These are phyloP conservation scores for Onygenales sp. DNA, from an alignment of 2,329 filamentous ascomycete genomes.

Conservation along the genomic window DNA sequence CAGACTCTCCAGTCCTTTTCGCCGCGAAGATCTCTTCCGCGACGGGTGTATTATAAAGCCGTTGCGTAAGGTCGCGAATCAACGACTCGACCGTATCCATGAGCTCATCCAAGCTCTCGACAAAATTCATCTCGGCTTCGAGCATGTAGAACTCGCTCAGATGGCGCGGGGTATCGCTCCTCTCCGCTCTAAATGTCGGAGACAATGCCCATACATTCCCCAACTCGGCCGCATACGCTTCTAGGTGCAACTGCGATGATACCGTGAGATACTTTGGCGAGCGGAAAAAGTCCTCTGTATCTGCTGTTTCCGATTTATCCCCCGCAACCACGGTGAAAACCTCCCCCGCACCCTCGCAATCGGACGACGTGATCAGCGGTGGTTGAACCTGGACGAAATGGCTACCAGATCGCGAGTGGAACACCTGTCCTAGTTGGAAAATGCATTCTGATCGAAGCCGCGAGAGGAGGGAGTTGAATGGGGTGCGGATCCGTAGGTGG, in stretches of 20 bases:
- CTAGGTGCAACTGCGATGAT: slow-evolving; percentile 86
- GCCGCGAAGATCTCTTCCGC: slow-evolving; percentile 47
- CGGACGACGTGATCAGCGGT: slow-evolving; percentile 89
- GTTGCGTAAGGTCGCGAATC: slow-evolving; percentile 50
- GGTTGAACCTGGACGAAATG: slow-evolving; percentile 65
- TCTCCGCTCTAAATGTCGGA: slow-evolving; percentile 87
- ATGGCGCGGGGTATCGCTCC: slow-evolving; percentile 86
- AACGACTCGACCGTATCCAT: slow-evolving; percentile 76
- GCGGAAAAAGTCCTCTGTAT: slow-evolving; percentile 61
- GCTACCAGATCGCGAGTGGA: slow-evolving; percentile 53
- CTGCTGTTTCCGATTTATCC: slow-evolving; percentile 21
- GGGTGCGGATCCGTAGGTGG: slow-evolving; percentile 74
- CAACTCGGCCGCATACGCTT: slow-evolving; percentile 79
- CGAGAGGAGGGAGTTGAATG: slow-evolving; percentile 69
- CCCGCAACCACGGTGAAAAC: slow-evolving; percentile 64
- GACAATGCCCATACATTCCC: slow-evolving; percentile 90
- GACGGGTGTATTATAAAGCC: slow-evolving; percentile 41
- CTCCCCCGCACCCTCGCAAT: slow-evolving; percentile 93
- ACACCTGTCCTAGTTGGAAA: slow-evolving; percentile 64
- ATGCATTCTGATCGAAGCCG: slow-evolving; percentile 75
- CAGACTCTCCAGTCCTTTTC: slow-evolving; percentile 34
- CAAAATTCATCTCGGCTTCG: slow-evolving; percentile 80
- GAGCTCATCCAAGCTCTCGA: slow-evolving; percentile 57
- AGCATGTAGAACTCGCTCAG: slow-evolving; percentile 99
- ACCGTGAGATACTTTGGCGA: slow-evolving; percentile 91